Conservation (phyloP, 352 stramenopile species). For the Pythium oligandrum region DNA sequence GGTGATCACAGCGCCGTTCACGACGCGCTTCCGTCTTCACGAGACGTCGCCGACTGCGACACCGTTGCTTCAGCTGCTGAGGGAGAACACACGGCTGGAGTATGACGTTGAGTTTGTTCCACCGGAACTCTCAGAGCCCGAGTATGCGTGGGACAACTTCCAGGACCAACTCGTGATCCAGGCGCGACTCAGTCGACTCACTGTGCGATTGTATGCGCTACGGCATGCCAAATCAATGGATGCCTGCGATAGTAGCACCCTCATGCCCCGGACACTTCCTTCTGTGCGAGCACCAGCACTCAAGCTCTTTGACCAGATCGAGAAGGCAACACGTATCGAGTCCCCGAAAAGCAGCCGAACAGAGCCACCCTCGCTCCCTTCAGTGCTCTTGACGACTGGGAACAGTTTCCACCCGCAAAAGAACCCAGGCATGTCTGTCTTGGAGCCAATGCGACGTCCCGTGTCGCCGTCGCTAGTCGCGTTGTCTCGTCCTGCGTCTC, state of each 20-base stretch:
- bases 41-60: slow-evolving; percentile 5
- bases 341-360: no score
- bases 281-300: slow-evolving; percentile 41
- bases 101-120: slow-evolving; percentile 38
- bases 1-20: slow-evolving; percentile 47
- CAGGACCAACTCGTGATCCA: slow-evolving; percentile 65
- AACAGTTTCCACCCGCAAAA: slow-evolving; percentile 34
- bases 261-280: slow-evolving; percentile 23
- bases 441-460: slow-evolving; percentile 14
- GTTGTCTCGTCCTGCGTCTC: slow-evolving; percentile 2
- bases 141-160: slow-evolving; percentile 57
- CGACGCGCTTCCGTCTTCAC: slow-evolving; percentile 29
- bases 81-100: neutral
- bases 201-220: slow-evolving; percentile 31
- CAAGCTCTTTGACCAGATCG: slow-evolving; percentile 53
- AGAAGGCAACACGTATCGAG: slow-evolving; percentile 8
- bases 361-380: no score
- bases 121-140: slow-evolving; percentile 24
- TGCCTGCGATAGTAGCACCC: slow-evolving; percentile 10
- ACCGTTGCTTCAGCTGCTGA: slow-evolving; percentile 20
- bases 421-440: slow-evolving; percentile 4
- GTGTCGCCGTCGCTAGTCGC: neutral
- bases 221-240: slow-evolving; percentile 6
- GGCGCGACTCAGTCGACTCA: slow-evolving; percentile 43
- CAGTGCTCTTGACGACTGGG: neutral